phyloP scores from a whole-genome alignment of 164 flowering plant species.

The Dillenia suffruticosa region DNA sequence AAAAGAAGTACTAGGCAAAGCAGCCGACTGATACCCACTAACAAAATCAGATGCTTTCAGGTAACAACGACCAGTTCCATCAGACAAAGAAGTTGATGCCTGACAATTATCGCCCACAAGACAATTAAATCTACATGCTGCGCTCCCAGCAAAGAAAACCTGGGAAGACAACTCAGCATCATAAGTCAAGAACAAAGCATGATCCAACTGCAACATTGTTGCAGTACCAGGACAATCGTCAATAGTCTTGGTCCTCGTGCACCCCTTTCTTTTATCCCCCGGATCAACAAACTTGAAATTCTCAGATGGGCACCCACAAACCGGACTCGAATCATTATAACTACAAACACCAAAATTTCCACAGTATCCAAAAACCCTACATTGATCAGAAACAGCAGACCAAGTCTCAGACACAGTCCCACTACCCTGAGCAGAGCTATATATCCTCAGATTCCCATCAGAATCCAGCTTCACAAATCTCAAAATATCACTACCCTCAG shows the following conservation, averaged over 20 bases:
- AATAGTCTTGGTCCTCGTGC: conserved; percentile 66
- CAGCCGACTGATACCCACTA: conserved; percentile 64
- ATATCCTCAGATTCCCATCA: conserved; percentile 91
- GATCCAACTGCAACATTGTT: conserved; percentile 48
- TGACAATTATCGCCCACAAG: conserved; percentile 41
- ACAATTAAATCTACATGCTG: conserved; percentile 61
- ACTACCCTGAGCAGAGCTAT: conserved; percentile 38
- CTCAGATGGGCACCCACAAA: conserved; percentile 69
- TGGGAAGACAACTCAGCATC: conserved; percentile 44
- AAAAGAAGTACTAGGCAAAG: conserved; percentile 68
- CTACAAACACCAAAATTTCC: conserved; percentile 81
- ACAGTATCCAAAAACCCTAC: conserved; percentile 75
- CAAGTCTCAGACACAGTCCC: conserved; percentile 33
- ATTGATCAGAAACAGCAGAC: conserved; percentile 81
- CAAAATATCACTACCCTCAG: conserved; percentile 39
- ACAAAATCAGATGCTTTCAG: conserved; percentile 38
- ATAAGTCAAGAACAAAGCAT: conserved; percentile 58
- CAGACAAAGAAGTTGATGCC: conserved; percentile 61
- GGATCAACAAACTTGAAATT: conserved; percentile 65
- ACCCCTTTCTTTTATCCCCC: conserved; percentile 57
- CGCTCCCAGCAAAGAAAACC: conserved; percentile 34
- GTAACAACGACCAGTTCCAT: conserved; percentile 74
- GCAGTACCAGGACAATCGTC: conserved; percentile 42
- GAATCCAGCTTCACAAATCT: conserved; percentile 60
- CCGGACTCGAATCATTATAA: conserved; percentile 51